phyloP scores from a whole-genome alignment of 345 rosid species.

The Aurinia saxatilis region DNA sequence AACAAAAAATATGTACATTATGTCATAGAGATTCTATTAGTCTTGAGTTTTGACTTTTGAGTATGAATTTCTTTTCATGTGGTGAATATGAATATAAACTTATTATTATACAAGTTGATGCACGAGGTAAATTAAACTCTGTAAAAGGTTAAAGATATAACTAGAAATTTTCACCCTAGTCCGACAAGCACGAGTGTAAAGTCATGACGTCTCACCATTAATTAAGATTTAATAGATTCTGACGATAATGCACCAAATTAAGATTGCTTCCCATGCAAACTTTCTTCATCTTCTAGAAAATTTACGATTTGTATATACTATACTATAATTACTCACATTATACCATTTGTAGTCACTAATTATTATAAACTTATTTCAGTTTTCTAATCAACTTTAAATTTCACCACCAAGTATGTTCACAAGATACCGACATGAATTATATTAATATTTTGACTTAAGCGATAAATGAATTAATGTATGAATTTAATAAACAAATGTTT shows the following conservation, averaged over 20 bases:
- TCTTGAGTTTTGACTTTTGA: no score
- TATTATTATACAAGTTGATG: neutral
- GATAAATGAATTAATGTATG: neutral
- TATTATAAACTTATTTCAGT: neutral
- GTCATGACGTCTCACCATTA: constrained; percentile 10
- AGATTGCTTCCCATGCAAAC: constrained; percentile 26
- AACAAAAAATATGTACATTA: no score
- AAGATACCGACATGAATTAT: neutral
- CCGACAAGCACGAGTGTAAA: neutral
- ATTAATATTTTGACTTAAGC: neutral
- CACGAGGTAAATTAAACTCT: neutral
- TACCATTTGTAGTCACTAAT: neutral
- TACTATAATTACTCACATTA: neutral
- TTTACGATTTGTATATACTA: neutral
- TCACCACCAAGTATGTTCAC: neutral
- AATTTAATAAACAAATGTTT: neutral
- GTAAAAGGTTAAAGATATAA: neutral
- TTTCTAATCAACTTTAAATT: neutral
- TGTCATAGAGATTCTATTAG: no score
- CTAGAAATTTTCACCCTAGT: neutral
- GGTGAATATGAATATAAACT: no score
- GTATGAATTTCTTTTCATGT: no score
- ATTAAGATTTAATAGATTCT: neutral
- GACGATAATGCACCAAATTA: neutral
- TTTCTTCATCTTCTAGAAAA: constrained; percentile 12